Percentiles rank a stretch among this genome's conserved stretches.
Evolutionary conservation across 306 rosid genomes (phyloP).

Genomic region (Medicago arabica): DNA sequence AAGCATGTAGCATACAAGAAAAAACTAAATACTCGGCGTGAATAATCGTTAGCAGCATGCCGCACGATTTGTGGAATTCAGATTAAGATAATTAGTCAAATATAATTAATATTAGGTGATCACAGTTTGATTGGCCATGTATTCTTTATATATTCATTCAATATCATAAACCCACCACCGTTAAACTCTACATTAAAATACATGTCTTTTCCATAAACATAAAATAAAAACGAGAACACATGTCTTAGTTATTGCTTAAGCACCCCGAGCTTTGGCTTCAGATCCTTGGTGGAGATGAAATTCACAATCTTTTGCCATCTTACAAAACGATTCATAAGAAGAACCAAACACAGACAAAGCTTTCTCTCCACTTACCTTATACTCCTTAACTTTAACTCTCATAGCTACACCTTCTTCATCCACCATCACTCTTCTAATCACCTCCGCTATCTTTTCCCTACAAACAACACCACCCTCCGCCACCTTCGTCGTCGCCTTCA

Average conservation of each 20-base stretch:
- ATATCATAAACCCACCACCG: no score
- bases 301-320: slow-evolving; percentile 26
- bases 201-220: no score
- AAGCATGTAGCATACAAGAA: no score
- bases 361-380: slow-evolving; percentile 39
- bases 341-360: slow-evolving; percentile 46
- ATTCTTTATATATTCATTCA: no score
- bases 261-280: not conserved
- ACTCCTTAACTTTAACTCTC: slow-evolving; percentile 37
- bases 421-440: slow-evolving; percentile 59
- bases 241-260: not conserved
- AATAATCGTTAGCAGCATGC: no score
- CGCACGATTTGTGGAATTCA: no score
- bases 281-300: not conserved
- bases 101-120: no score
- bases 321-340: slow-evolving; percentile 44
- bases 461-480: slow-evolving; percentile 42
- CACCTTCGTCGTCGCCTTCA: slow-evolving; percentile 24
- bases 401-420: slow-evolving; percentile 40
- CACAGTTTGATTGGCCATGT: no score
- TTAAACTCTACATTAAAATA: no score
- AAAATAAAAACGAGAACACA: not conserved
- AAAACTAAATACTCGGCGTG: no score
- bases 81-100: no score
- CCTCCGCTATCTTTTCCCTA: slow-evolving; percentile 46